A percentile compares a stretch with the other conserved stretches of the same genome.
Evolutionary conservation across 1,139 yeast species (phyloP).

Genomic region (Torulaspora pretoriensis): DNA sequence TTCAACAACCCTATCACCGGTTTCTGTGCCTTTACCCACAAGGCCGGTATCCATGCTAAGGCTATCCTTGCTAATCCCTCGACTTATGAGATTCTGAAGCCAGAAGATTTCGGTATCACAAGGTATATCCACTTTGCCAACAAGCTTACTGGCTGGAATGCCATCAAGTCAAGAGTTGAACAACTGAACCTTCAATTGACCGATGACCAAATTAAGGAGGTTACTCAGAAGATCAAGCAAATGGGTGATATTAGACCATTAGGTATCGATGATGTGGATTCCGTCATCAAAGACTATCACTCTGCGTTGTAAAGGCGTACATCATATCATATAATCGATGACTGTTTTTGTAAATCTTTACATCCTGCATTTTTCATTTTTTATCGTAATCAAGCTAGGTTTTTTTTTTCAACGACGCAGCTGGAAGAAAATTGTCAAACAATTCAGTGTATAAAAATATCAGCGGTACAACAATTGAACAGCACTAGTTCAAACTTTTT

Average conservation of each 20-base stretch:
- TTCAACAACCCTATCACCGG: conserved; percentile 99
- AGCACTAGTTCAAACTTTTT: not conserved
- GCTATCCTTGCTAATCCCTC: conserved; percentile 98
- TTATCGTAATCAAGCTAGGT: too few species aligned
- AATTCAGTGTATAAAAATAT: not conserved
- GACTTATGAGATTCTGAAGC: conserved; percentile 93
- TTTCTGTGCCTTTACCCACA: conserved; percentile 98
- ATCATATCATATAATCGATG: conserved; percentile 1
- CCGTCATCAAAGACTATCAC: conserved; percentile 91
- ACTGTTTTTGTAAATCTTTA: conserved; percentile 3
- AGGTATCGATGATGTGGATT: conserved; percentile 95
- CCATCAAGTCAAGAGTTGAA: conserved; percentile 96
- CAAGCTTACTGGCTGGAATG: conserved; percentile 98
- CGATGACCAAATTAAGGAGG: conserved; percentile 93
- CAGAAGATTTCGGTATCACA: conserved; percentile 90
- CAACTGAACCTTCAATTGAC: conserved; percentile 87
- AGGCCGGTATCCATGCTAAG: conserved; percentile 99
- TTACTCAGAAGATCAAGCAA: conserved; percentile 85
- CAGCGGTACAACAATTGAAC: not conserved
- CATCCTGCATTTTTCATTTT: not conserved
- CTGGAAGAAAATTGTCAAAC: not conserved
- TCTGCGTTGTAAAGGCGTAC: conserved; percentile 44
- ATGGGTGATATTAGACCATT: conserved; percentile 94
- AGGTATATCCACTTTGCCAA: conserved; percentile 96
- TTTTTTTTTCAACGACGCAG: conserved; percentile 10